Percentiles rank a stretch among this genome's conserved stretches.
Evolutionary conservation across 495 filamentous ascomycete species (phyloP).

Genomic region (Penicillium paxilli): DNA sequence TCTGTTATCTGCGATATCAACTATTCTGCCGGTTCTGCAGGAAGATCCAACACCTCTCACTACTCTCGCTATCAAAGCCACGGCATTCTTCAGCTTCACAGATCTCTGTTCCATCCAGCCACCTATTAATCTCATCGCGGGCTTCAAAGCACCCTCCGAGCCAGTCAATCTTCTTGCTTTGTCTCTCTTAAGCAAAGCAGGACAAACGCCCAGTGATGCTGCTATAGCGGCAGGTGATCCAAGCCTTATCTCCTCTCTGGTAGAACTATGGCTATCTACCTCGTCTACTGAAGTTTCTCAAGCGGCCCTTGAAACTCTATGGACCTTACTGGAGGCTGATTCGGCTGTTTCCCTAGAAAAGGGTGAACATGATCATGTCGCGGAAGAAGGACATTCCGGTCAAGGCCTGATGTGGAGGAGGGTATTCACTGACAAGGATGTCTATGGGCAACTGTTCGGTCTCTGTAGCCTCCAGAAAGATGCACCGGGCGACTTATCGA

Average conservation of each 20-base stretch:
- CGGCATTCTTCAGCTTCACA: constrained; percentile 40
- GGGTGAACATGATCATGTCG: constrained; percentile 40
- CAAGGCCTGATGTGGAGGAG: constrained; percentile 73
- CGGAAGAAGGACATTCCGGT: constrained; percentile 45
- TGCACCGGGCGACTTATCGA: constrained; percentile 44
- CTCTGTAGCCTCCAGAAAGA: constrained; percentile 54
- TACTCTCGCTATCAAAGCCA: constrained; percentile 40
- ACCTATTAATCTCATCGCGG: constrained; percentile 47
- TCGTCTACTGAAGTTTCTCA: constrained; percentile 72
- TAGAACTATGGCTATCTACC: constrained; percentile 72
- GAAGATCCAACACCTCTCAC: constrained; percentile 53
- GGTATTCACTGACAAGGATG: constrained; percentile 63
- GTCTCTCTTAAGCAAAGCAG: constrained; percentile 70
- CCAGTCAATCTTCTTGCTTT: constrained; percentile 72
- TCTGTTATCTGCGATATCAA: constrained; percentile 46
- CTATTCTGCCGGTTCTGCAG: constrained; percentile 46
- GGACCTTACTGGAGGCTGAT: constrained; percentile 69
- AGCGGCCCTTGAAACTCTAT: constrained; percentile 64
- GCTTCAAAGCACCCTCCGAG: constrained; percentile 58
- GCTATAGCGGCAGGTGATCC: constrained; percentile 68
- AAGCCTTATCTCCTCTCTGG: constrained; percentile 57
- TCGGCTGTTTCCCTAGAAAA: constrained; percentile 42
- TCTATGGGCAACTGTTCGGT: constrained; percentile 65
- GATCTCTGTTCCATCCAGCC: constrained; percentile 47
- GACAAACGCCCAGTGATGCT: constrained; percentile 57